A percentile compares a stretch with the other conserved stretches of the same genome.
These are phyloP conservation scores for Mycena metata DNA, from an alignment of 768 basidiomycete genomes.

Conservation along the genomic window DNA sequence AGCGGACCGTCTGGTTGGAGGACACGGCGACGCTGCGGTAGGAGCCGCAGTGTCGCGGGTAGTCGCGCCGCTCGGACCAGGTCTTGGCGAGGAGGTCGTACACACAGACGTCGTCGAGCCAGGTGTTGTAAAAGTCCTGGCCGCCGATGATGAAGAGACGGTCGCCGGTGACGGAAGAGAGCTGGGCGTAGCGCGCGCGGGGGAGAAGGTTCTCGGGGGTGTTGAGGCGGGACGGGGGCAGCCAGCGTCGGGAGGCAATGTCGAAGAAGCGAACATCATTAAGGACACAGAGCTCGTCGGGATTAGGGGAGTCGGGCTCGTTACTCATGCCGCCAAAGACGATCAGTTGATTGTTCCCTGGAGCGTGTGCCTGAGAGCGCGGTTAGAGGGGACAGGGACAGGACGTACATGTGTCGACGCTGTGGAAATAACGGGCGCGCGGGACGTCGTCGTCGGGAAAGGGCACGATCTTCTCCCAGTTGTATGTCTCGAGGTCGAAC, in stretches of 20 bases:
- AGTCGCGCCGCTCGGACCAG: constrained; percentile 87
- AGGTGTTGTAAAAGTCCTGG: constrained; percentile 93
- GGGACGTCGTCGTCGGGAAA: constrained; percentile 79
- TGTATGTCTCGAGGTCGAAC: constrained; percentile 86
- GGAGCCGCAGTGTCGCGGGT: constrained; percentile 95
- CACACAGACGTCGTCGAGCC: constrained; percentile 94
- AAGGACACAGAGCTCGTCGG: constrained; percentile 90
- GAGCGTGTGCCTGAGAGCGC: constrained; percentile 31
- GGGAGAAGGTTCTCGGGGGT: constrained; percentile 70
- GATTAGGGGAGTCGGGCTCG: constrained; percentile 74
- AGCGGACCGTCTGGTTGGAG: constrained; percentile 73
- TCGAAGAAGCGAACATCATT: constrained; percentile 95
- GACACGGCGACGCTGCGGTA: constrained; percentile 95
- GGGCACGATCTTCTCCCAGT: constrained; percentile 80
- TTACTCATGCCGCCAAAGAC: constrained; percentile 97
- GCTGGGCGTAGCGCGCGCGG: constrained; percentile 93
- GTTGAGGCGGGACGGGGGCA: constrained; percentile 60
- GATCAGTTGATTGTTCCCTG: constrained; percentile 91
- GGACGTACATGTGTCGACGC: constrained; percentile 82
- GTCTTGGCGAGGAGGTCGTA: constrained; percentile 80
- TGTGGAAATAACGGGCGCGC: constrained; percentile 94
- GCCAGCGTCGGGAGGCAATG: constrained; percentile 77
- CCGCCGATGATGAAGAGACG: constrained; percentile 94
- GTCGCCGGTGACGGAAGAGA: constrained; percentile 88
- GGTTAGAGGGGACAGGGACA: background rate